A percentile compares a stretch with the other conserved stretches of the same genome.
phyloP scores from a whole-genome alignment of 805 yeast genomes.

The Kodamaea jinghongensis region DNA sequence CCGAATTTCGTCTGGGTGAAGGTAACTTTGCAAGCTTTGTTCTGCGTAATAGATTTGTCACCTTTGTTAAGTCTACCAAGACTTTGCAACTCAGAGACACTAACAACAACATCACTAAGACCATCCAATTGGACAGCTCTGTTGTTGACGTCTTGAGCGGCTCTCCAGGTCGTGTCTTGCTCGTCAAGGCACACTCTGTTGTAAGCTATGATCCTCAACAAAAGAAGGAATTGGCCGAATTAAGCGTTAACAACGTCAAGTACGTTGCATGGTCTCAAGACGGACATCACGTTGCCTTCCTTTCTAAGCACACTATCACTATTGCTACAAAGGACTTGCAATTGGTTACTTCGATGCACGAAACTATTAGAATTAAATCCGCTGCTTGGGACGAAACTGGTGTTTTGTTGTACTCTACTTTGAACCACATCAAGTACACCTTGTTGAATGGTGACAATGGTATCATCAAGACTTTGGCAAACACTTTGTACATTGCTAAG shows the following conservation, averaged over 20 bases:
- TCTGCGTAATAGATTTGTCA: conserved; percentile 91
- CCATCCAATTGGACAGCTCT: conserved; percentile 64
- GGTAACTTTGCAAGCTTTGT: conserved; percentile 88
- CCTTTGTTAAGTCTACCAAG: conserved; percentile 61
- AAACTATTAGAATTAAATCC: conserved; percentile 93
- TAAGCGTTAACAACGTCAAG: conserved; percentile 74
- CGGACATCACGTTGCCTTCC: conserved; percentile 81
- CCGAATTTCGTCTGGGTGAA: conserved; percentile 72
- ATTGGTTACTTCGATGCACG: conserved; percentile 81
- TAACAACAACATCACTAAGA: conserved; percentile 76
- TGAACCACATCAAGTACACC: conserved; percentile 93
- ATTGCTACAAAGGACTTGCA: conserved; percentile 80
- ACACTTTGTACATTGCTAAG: conserved; percentile 77
- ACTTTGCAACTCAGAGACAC: conserved; percentile 82
- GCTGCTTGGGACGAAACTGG: conserved; percentile 97
- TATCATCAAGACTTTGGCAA: conserved; percentile 86
- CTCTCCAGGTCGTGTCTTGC: conserved; percentile 78
- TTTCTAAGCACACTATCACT: conserved; percentile 89
- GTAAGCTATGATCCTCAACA: conserved; percentile 91
- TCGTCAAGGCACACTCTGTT: conserved; percentile 70
- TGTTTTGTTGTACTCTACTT: conserved; percentile 87
- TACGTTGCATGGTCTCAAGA: conserved; percentile 87
- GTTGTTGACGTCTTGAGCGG: conserved; percentile 73
- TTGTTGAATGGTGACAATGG: conserved; percentile 94
- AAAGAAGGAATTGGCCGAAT: conserved; percentile 68